phyloP scores from a whole-genome alignment of 164 flowering plant genomes.

The Piper betle region DNA sequence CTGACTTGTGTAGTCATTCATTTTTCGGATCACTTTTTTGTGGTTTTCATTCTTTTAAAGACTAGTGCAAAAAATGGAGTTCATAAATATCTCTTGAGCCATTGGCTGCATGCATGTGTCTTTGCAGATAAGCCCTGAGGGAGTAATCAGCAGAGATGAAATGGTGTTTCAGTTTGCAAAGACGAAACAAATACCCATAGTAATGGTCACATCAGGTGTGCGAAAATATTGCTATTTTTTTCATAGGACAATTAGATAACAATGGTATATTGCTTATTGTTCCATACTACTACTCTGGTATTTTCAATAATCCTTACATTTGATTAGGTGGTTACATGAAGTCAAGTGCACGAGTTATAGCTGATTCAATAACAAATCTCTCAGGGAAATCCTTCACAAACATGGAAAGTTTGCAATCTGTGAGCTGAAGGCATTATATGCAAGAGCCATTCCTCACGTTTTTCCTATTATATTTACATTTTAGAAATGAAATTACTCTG shows the following conservation, averaged over 20 bases:
- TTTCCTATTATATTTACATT: too few relatives aligned
- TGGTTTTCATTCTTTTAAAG: too few relatives aligned
- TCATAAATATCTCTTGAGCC: too few relatives aligned
- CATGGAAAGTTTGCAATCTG: constrained; percentile 3
- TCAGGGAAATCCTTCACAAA: constrained; percentile 51
- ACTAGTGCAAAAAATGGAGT: too few relatives aligned
- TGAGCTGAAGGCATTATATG: neutral
- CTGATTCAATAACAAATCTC: constrained; percentile 69
- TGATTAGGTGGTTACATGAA: constrained; percentile 90
- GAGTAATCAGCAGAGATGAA: constrained; percentile 68
- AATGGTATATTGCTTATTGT: too few relatives aligned
- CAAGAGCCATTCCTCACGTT: too few relatives aligned
- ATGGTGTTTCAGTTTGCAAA: constrained; percentile 73
- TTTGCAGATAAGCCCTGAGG: constrained; percentile 71
- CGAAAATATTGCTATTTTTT: neutral
- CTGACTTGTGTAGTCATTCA: too few relatives aligned
- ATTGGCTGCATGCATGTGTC: neutral
- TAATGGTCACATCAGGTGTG: constrained; percentile 92
- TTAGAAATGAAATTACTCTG: too few relatives aligned
- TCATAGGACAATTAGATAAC: too few relatives aligned
- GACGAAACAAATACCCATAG: constrained; percentile 50
- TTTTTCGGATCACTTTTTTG: too few relatives aligned
- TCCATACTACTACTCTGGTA: neutral
- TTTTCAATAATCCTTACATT: neutral
- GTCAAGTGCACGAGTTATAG: constrained; percentile 79